These are phyloP conservation scores for Talaromyces sp. DNA, from an alignment of 2,329 filamentous ascomycete genomes.

Conservation along the genomic window DNA sequence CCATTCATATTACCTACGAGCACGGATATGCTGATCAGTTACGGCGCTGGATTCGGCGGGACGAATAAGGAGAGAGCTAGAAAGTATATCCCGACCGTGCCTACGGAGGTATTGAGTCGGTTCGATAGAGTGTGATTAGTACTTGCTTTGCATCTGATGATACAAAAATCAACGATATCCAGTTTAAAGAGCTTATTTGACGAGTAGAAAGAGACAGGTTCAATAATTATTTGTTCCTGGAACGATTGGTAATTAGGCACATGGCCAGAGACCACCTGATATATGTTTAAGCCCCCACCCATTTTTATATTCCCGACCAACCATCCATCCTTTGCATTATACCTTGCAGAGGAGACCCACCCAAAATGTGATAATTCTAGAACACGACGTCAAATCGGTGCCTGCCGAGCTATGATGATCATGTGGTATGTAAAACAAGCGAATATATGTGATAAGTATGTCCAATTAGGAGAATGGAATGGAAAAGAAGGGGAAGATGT, in stretches of 20 bases:
- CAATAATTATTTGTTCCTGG: not conserved
- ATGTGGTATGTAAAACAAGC: constrained; percentile 4
- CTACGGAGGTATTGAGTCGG: constrained; percentile 86
- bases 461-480: not conserved
- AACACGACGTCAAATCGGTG: constrained; percentile 7
- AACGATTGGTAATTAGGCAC: too few relatives aligned
- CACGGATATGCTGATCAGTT: constrained; percentile 95
- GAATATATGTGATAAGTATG: not conserved
- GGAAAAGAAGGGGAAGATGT: not conserved
- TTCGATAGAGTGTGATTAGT: constrained; percentile 60
- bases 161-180: not conserved
- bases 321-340: not conserved
- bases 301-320: not conserved
- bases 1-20: constrained; percentile 94
- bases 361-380: not conserved
- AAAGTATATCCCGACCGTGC: constrained; percentile 94
- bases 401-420: constrained; percentile 5
- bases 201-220: not conserved
- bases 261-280: not conserved
- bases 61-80: constrained; percentile 85
- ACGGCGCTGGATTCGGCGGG: constrained; percentile 90
- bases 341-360: not conserved
- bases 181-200: not conserved
- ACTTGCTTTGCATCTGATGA: not conserved
- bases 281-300: not conserved